phyloP scores from a whole-genome alignment of 805 yeast genomes.

The Metschnikowia gelsemii region DNA sequence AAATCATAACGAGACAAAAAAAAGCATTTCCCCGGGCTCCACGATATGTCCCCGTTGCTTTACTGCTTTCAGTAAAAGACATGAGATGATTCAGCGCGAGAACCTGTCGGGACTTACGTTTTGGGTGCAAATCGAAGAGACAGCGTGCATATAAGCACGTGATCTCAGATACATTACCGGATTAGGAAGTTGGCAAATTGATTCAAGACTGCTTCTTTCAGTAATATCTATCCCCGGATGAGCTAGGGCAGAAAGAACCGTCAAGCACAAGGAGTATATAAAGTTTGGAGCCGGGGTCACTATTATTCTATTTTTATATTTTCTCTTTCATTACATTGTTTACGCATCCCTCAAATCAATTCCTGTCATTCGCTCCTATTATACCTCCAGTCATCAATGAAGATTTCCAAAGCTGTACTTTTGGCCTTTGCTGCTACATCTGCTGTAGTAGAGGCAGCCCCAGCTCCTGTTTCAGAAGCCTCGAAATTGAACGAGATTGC shows the following conservation, averaged over 20 bases:
- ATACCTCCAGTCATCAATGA: conserved; percentile 23
- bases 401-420: conserved; percentile 31
- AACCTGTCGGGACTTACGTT: background rate
- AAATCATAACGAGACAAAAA: no score
- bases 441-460: conserved; percentile 35
- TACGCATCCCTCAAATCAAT: background rate
- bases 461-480: conserved; percentile 23
- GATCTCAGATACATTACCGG: background rate
- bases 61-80: background rate
- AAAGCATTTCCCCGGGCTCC: no score
- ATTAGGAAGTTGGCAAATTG: background rate
- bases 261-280: background rate
- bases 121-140: background rate
- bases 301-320: background rate
- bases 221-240: no score
- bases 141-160: background rate
- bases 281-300: background rate
- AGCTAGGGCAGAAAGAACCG: no score
- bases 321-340: no score
- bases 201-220: background rate
- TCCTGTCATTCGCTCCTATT: conserved; percentile 9
- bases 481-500: conserved; percentile 4
- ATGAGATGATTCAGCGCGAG: background rate
- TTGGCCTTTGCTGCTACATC: conserved; percentile 29
- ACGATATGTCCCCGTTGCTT: no score